Conservation (phyloP, 257 asterid genomes). For the Oldenlandia corymbosa region DNA sequence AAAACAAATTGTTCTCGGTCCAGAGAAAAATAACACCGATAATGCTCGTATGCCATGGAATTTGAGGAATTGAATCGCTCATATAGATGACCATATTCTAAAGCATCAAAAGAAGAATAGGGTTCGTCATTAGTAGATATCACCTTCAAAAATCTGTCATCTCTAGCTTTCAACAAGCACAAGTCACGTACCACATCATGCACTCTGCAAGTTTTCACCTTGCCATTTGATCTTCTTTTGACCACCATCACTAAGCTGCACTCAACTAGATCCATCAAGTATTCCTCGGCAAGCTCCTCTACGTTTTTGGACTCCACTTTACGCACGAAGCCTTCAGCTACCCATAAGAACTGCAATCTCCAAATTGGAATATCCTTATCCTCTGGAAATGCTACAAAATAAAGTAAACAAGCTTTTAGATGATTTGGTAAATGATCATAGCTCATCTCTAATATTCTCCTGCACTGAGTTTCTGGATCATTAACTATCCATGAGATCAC, state of each 20-base stretch:
- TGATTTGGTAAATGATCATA: slow-evolving; percentile 2
- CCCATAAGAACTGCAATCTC: slow-evolving; percentile 9
- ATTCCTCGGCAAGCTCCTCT: too few species aligned
- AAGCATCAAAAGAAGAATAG: not conserved
- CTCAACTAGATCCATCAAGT: too few species aligned
- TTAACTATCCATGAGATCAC: not conserved
- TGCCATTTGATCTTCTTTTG: slow-evolving; percentile 1
- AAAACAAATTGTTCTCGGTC: too few species aligned
- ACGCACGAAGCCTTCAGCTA: slow-evolving; percentile 10
- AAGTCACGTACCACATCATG: slow-evolving; percentile 8
- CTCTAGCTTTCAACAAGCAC: slow-evolving; percentile 3
- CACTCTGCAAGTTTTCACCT: slow-evolving; percentile 4
- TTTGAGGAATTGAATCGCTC: too few species aligned
- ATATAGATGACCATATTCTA: too few species aligned
- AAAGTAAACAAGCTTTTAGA: too few species aligned
- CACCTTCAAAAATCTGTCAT: not conserved
- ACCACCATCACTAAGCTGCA: too few species aligned
- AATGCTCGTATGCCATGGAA: too few species aligned
- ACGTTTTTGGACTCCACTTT: too few species aligned
- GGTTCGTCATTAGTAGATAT: not conserved
- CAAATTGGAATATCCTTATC: slow-evolving; percentile 7
- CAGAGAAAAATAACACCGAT: too few species aligned
- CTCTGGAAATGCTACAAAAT: slow-evolving; percentile 5
- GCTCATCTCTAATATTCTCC: too few species aligned
- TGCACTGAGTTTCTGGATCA: too few species aligned